phyloP scores from a whole-genome alignment of 352 stramenopile species.

The Phytophthora tubulina region DNA sequence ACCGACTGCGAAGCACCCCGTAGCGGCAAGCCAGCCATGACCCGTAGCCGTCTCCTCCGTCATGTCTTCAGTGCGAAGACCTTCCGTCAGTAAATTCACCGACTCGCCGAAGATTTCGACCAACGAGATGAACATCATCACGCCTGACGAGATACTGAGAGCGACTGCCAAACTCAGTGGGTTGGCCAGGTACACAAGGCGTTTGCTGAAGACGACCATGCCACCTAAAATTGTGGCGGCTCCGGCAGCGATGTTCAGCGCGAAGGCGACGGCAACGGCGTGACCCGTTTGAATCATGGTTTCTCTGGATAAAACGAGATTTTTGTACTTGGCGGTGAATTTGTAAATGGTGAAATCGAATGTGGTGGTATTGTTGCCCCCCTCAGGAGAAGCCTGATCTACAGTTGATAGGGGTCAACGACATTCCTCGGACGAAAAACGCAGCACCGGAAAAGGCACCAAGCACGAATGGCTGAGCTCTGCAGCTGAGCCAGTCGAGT shows the following conservation, averaged over 20 bases:
- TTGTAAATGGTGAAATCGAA: conserved; percentile 7
- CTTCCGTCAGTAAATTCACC: conserved; percentile 25
- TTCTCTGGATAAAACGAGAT: not conserved
- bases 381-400: not conserved
- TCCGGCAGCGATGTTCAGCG: conserved; percentile 4
- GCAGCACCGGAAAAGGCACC: not conserved
- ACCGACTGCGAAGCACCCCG: conserved; percentile 15
- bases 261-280: conserved; percentile 6
- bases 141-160: conserved; percentile 10
- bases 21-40: conserved; percentile 18
- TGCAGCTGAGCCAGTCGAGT: not conserved
- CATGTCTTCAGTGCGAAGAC: conserved; percentile 24
- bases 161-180: conserved; percentile 23
- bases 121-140: conserved; percentile 31
- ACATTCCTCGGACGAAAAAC: not conserved
- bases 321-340: conserved; percentile 11
- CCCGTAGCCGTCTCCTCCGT: conserved; percentile 22
- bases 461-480: conserved; percentile 4
- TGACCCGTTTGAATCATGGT: conserved; percentile 27
- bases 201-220: conserved; percentile 31
- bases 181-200: conserved; percentile 26
- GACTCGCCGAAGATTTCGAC: conserved; percentile 29
- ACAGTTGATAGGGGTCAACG: not conserved
- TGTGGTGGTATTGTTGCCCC: not conserved
- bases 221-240: conserved; percentile 20